Percentiles rank a stretch among this genome's conserved stretches.
phyloP scores from a whole-genome alignment of 768 basidiomycete genomes.

The Tricholoma terreum region DNA sequence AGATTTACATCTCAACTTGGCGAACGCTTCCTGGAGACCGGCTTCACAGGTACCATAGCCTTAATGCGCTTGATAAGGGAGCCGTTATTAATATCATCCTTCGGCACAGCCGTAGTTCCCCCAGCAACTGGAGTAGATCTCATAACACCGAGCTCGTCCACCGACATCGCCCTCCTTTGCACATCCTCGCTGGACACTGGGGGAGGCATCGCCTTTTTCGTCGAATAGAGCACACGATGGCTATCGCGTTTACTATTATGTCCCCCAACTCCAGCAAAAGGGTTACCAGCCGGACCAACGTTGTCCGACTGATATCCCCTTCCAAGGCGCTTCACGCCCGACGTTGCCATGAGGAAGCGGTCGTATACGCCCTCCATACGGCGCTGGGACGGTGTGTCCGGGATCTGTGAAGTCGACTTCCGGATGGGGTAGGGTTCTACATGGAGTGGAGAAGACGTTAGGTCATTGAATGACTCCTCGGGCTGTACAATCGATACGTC shows the following conservation, averaged over 20 bases:
- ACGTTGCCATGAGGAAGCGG: constrained; percentile 77
- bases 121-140: constrained; percentile 27
- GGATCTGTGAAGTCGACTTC: constrained; percentile 35
- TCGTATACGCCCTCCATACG: constrained; percentile 77
- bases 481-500: constrained; percentile 24
- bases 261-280: constrained; percentile 10
- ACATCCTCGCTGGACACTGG: constrained; percentile 67
- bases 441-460: constrained; percentile 58
- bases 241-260: constrained; percentile 30
- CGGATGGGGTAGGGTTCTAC: constrained; percentile 65
- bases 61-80: constrained; percentile 64
- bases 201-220: constrained; percentile 61
- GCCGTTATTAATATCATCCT: constrained; percentile 49
- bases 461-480: constrained; percentile 45
- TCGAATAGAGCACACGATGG: constrained; percentile 44
- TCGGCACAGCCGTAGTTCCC: constrained; percentile 24
- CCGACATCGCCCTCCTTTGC: constrained; percentile 43
- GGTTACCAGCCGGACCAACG: constrained; percentile 40
- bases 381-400: constrained; percentile 56
- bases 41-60: constrained; percentile 69
- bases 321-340: constrained; percentile 75
- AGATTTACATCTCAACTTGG: constrained; percentile 16
- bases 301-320: constrained; percentile 80
- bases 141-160: constrained; percentile 67
- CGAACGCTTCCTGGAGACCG: constrained; percentile 45